Base-by-base conservation (phyloP, 2,329 filamentous ascomycete genomes). In the Epichloe coenophiala region DNA sequence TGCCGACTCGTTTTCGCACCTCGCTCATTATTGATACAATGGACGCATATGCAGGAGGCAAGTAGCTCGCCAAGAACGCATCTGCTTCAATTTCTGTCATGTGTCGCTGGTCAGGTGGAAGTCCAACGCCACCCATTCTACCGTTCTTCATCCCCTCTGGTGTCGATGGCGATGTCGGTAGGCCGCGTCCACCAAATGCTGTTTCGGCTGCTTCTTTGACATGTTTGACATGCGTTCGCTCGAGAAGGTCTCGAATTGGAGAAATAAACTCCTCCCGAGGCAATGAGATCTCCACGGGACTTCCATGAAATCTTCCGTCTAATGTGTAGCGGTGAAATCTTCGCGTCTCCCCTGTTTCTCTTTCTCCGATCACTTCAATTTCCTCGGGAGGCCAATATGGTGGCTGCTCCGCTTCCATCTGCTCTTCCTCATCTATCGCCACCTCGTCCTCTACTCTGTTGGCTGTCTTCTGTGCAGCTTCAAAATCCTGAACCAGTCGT, bases 21-120 rank as follows among this genome's bases (percentile, higher is more conserved):
- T 93, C 87, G 1, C 85, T 81, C 12, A 93, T 67, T 3, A 81
- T 75, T 53, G 81, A 80, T 70, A 80, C 78, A 7, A 78, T 71
- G 1, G 83, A 77, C 2, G 85, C 79, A 59, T 88, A 91, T 17
- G 81, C 76, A 2, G 78, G 83, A 0, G 87, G 86, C 58, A 89
- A 70, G 17, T 86, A 77, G 0, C 77, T 77, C 1, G 84, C 77
- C 51, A 90, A 69, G 61, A 83, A 90, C 4, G 78, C 77, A 67
- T 91, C 84, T 2, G 81, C 84, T 57, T 90, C 83, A 48, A 90
- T 86, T 50, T 86, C 78, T 2, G 75, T 76, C 84, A 91, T 88
- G 41, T 75, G 75, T 53, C 74, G 70, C 55, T 86, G 77, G 17
- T 75, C 74, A 0, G 84, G 79, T 50, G 81, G 74, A 43, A 90